Conservation (phyloP, 441 rosid genomes). For the Gossypium trilobum region DNA sequence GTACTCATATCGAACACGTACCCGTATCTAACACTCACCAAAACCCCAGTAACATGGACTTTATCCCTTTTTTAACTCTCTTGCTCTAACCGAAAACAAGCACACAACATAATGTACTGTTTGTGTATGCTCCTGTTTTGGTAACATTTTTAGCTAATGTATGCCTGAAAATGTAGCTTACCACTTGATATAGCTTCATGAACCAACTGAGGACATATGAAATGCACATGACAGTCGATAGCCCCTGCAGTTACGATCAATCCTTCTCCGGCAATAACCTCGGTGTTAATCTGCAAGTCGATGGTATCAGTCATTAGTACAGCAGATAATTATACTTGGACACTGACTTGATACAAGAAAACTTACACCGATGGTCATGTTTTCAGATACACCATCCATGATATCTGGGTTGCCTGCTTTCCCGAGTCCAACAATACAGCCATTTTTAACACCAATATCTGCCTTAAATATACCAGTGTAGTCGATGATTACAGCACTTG, state of each 20-base stretch:
- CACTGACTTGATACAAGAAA: constrained; percentile 13
- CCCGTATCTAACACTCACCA: neutral
- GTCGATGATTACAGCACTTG: constrained; percentile 75
- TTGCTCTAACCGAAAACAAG: neutral
- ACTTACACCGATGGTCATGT: constrained; percentile 76
- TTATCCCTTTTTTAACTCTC: neutral
- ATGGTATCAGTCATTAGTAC: constrained; percentile 5
- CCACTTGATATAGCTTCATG: constrained; percentile 93
- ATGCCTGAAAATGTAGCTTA: constrained; percentile 28
- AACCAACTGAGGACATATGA: constrained; percentile 85
- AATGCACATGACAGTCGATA: constrained; percentile 91
- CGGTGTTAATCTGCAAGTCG: constrained; percentile 55
- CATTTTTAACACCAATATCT: constrained; percentile 73
- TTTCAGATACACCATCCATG: constrained; percentile 48
- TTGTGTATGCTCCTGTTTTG: neutral
- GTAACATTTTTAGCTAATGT: constrained; percentile 9
- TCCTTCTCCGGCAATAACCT: constrained; percentile 88
- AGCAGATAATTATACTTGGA: neutral
- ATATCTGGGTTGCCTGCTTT: constrained; percentile 82
- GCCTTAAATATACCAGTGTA: constrained; percentile 80
- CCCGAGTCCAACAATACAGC: constrained; percentile 53
- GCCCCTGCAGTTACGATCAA: constrained; percentile 87
- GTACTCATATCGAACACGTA: neutral
- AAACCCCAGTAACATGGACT: neutral
- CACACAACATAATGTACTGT: neutral